Percentiles rank a stretch among this genome's conserved stretches.
Conservation (phyloP, 768 basidiomycete species). For the Tephrocybe sp. region DNA sequence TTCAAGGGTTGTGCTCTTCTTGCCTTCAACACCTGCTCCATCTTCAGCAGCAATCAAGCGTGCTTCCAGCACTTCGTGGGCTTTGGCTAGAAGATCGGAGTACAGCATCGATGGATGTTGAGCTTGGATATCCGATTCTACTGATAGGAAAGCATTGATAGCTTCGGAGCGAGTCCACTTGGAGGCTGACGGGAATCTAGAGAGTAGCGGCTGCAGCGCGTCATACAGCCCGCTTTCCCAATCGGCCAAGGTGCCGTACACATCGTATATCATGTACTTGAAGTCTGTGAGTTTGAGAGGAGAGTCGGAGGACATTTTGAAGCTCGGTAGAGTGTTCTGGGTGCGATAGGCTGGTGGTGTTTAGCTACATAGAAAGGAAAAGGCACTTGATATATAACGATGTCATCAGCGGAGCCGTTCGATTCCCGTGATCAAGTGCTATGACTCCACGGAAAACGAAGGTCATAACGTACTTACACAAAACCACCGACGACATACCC, state of each 20-base stretch:
- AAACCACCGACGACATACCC: no score
- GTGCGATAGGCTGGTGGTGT: background rate
- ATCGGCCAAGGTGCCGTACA: constrained; percentile 76
- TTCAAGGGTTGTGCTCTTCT: constrained; percentile 16
- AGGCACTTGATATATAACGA: no score
- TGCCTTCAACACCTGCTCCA: constrained; percentile 11
- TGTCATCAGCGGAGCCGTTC: no score
- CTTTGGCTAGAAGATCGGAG: constrained; percentile 54
- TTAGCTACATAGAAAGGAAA: no score
- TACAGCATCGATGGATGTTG: constrained; percentile 61
- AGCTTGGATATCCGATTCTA: constrained; percentile 56
- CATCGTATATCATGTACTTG: constrained; percentile 67
- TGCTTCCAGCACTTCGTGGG: constrained; percentile 35
- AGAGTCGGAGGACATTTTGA: constrained; percentile 1
- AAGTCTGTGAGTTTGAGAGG: constrained; percentile 36
- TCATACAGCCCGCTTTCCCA: constrained; percentile 71
- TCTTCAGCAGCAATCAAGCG: constrained; percentile 30
- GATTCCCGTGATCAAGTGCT: no score
- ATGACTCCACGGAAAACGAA: no score
- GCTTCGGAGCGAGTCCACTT: constrained; percentile 51
- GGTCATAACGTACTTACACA: no score
- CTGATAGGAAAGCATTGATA: constrained; percentile 45
- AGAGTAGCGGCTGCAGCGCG: constrained; percentile 51
- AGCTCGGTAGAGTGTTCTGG: background rate
- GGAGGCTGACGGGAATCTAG: constrained; percentile 35